phyloP scores from a whole-genome alignment of 2,329 filamentous ascomycete species.

The Biscogniauxia mediterranea region DNA sequence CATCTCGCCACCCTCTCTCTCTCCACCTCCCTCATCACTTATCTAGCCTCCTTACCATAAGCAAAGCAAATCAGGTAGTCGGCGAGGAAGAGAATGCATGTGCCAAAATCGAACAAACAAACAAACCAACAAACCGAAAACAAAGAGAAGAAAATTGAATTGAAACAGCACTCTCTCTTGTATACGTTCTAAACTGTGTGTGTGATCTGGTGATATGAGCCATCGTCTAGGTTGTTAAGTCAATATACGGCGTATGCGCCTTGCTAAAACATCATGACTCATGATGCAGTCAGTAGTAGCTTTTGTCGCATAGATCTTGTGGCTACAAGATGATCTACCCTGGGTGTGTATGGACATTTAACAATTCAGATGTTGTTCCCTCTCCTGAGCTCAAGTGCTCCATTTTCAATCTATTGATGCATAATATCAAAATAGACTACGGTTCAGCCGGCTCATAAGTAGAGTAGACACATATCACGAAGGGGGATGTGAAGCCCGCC shows the following conservation, averaged over 20 bases:
- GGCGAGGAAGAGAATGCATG: not conserved
- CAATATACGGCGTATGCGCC: no score
- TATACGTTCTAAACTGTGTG: no score
- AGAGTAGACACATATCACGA: not conserved
- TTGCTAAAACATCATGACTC: not conserved
- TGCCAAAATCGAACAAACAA: not conserved
- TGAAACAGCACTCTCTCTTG: no score
- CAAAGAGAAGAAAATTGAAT: not conserved
- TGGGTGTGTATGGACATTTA: no score
- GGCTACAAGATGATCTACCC: no score
- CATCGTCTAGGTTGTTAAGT: no score
- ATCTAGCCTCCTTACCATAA: no score
- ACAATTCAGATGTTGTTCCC: not conserved
- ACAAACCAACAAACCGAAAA: not conserved
- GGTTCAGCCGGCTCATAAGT: not conserved
- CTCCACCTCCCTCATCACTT: no score
- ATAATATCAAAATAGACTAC: not conserved
- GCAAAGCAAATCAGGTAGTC: no score
- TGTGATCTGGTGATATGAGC: no score
- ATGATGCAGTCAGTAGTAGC: no score
- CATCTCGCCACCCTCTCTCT: no score
- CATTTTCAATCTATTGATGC: not conserved
- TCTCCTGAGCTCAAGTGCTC: not conserved
- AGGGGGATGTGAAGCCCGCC: not conserved
- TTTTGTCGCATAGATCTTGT: not conserved